phyloP scores from a whole-genome alignment of 768 basidiomycete species.

The Sarcomyxa edulis region DNA sequence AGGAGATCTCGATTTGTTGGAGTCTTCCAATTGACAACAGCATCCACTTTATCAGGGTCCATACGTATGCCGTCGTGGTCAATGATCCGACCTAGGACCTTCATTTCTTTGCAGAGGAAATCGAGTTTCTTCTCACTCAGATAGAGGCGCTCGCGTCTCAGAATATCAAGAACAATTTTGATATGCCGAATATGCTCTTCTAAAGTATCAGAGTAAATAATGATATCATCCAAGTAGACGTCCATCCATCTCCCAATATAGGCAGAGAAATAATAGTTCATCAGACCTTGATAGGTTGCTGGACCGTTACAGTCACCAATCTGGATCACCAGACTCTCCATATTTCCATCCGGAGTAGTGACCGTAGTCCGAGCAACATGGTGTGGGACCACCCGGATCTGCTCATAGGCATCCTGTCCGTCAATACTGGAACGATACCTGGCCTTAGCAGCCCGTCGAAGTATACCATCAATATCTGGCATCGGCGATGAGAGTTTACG shows the following conservation, averaged over 20 bases:
- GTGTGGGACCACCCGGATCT: constrained; percentile 20
- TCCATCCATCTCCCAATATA: constrained; percentile 21
- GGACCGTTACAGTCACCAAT: constrained; percentile 24
- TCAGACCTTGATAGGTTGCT: constrained; percentile 30
- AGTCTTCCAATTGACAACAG: constrained; percentile 17
- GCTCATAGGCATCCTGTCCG: constrained; percentile 35
- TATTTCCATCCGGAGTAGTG: constrained; percentile 24
- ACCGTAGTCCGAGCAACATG: constrained; percentile 18
- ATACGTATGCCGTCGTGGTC: constrained; percentile 18
- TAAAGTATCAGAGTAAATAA: constrained; percentile 26
- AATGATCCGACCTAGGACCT: constrained; percentile 18
- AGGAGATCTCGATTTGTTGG: constrained; percentile 20
- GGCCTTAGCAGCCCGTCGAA: constrained; percentile 21
- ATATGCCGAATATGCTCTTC: constrained; percentile 27
- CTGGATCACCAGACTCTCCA: constrained; percentile 23
- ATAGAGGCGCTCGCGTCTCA: constrained; percentile 21
- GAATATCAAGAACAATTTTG: constrained; percentile 16
- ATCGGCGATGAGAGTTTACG: constrained; percentile 28
- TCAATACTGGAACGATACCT: constrained; percentile 28
- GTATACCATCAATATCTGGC: constrained; percentile 34
- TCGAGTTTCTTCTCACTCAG: constrained; percentile 21
- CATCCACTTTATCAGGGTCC: constrained; percentile 27
- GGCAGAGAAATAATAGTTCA: constrained; percentile 26
- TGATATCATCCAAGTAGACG: constrained; percentile 29
- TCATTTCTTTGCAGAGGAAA: constrained; percentile 10